Evolutionary conservation across 805 yeast genomes (phyloP), one percentile per base, ranked within the genome.

Genomic region (Starmerella bacillaris): DNA sequence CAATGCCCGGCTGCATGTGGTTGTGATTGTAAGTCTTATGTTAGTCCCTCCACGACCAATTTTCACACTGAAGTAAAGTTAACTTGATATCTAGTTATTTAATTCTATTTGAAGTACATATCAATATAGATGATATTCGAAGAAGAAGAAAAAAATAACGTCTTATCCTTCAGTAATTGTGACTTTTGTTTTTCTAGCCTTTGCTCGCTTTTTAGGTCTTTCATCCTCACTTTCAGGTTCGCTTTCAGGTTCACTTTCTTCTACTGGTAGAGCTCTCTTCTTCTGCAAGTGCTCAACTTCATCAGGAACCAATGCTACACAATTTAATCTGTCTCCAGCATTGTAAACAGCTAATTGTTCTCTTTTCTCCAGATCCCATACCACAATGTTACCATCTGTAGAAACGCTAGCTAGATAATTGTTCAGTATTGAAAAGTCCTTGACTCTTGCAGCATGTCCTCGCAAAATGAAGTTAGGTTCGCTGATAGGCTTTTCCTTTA

Each of bases 291-390:
- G 75, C 53, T 89, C 96, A 24, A 86, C 68, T 6, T 64, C 55
- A 51, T 86, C 98, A 27, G 76, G 71, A 3, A 61, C 52, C 36
- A 78, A 66, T 11, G 75, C 67, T 17, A 83, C 73, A 58, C 94
- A 86, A 54, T 80, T 86, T 42, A 89, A 65, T 50, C 98, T 67
- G 57, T 89, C 96, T 9, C 92, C 92, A 16, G 86, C 68, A 43
- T 75, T 80, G 53, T 83, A 86, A 3, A 82, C 89, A 0, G 94
- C 95, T 18, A 83, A 67, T 54, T 83, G 93, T 26, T 79, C 92
- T 47, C 67, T 65, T 2, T 60, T 49, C 1, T 58, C 52, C 51
- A 75, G 58, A 51, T 84, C 77, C 94, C 95, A 86, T 3, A 86
- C 78, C 5, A 89, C 92, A 35, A 86, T 75, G 49, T 70, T 78